Base-by-base conservation (phyloP, 768 basidiomycete genomes). In the Tephrocybe rancida region DNA sequence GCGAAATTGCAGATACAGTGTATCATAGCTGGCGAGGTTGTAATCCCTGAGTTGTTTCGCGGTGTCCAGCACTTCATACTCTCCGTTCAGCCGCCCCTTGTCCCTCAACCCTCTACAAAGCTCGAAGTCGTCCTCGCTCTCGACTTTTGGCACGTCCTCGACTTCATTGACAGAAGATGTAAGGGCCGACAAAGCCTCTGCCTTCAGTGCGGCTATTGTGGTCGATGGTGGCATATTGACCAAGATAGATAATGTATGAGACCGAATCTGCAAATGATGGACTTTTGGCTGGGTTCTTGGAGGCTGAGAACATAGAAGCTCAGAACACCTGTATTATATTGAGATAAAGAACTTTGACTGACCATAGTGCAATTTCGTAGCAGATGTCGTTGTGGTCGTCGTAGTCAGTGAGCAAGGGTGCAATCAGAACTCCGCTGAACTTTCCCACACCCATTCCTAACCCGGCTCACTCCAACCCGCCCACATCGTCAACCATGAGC, bases 181-280 rank as follows among this genome's bases (percentile, higher is more conserved):
- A 29, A 92, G 75, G 7, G 88, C 88, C 0, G 79, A 78, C 1
- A 90, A 66, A 0, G 80, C 82, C 48, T 90, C 85, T 32, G 73
- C 68, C 64, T 91, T 91, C 37, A 90, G 59, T n/a, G 73, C 70
- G 11, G 69, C 74, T 62, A 92, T 72, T 5, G 81, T 81, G 8
- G 77, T 77, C 29, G 75, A 77, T 7, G 82, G 84, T 37, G 76
- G 68, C 9, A 78, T 75, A 6, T 84, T 81, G 57, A 86, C 70
- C 61, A 87, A 77, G 59, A 90, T 71, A 5, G 85, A 85, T 47
- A 87, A 70, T 58, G 83, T 88, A 73, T 90, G 87, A 0, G 88
- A 86, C 62, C 87, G 89, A 59, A 90, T 67, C n/a, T 83, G 75
- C 16, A 91, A 63, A 49, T 88, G 84, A 69, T 85, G 85, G 44